Evolutionary conservation across 768 basidiomycete species (phyloP).

Genomic region (Amanita exitialis): DNA sequence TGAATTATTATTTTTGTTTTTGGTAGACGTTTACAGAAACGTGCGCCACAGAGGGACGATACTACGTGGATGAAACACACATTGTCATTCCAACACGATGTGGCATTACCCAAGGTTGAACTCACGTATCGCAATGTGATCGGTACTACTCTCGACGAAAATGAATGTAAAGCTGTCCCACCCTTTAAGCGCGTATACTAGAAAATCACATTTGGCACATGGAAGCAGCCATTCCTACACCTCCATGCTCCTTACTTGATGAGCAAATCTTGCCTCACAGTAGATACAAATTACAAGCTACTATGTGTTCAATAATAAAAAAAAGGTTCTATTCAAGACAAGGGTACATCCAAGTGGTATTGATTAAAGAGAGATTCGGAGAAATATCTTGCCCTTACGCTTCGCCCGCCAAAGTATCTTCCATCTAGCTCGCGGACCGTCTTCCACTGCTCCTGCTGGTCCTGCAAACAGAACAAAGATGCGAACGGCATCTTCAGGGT

Average conservation of each 20-base stretch:
- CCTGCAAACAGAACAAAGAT: slow-evolving; percentile 90
- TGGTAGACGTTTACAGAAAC: background rate
- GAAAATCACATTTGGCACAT: slow-evolving; percentile 1
- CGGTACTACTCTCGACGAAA: slow-evolving; percentile 81
- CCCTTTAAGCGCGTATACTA: slow-evolving; percentile 97
- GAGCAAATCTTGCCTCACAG: background rate
- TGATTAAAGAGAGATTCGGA: slow-evolving; percentile 46
- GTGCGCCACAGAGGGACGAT: slow-evolving; percentile 68
- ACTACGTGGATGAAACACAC: slow-evolving; percentile 93
- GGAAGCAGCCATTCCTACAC: background rate
- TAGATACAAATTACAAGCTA: slow-evolving; percentile 4
- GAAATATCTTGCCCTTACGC: slow-evolving; percentile 77
- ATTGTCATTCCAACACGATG: slow-evolving; percentile 83
- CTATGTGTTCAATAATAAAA: slow-evolving; percentile 4
- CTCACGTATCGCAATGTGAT: slow-evolving; percentile 89
- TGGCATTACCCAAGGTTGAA: slow-evolving; percentile 69
- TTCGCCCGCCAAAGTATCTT: slow-evolving; percentile 81
- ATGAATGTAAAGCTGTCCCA: slow-evolving; percentile 93
- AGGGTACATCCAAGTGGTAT: slow-evolving; percentile 37
- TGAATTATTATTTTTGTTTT: background rate
- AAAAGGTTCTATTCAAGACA: slow-evolving; percentile 7
- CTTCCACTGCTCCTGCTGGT: slow-evolving; percentile 91
- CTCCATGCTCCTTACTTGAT: background rate
- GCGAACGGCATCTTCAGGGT: slow-evolving; percentile 76
- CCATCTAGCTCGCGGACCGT: slow-evolving; percentile 91